Base-by-base conservation (phyloP, 768 basidiomycete genomes). In the Kwoniella mangroviensis region DNA sequence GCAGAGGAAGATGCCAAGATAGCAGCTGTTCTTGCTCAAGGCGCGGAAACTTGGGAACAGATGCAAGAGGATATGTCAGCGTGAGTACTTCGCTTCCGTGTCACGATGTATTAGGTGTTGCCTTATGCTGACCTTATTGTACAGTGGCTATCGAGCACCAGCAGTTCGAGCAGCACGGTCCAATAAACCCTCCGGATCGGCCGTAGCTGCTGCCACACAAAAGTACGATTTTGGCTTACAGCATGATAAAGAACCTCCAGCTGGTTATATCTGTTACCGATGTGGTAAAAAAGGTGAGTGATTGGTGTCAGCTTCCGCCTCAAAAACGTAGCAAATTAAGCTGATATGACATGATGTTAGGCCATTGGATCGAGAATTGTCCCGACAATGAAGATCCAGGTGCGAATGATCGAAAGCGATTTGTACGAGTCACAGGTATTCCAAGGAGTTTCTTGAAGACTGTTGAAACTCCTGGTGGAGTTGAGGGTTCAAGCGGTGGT, bases 341-440 rank as follows among this genome's bases (percentile, higher is more conserved):
- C 49, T 67, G 13, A 54, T 53, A 24, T 43, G 19, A 21, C 9
- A 17, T 53, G 53, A 70, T 66, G 55, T 22, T 21, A 98, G 96
- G 97, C 51, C 97, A 99, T 80, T 99, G 97, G 97, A 99, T 99
- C 73, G 95, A 99, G 81, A 93, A 97, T 72, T 99, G 97, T 81
- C 97, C 97, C 1, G 97, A 94, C 6, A 98, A 98, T 82, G 94
- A 91, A 76, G 93, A 99, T 80, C 91, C 93, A 61, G 93, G 95
- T 59, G 97, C 90, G 73, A 93, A 96, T 83, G 91, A 98, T 78
- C 87, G 91, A 67, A 96, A 96, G 57, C 91, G 95, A 28, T 95
- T 99, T 82, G 98, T 98, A 81, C 88, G 97, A 61, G 98, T 97
- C 4, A 99, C 97, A 11, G 97, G 97, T 84, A 99, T 99, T 71